Evolutionary conservation across 257 asterid species (phyloP).

Genomic region (Jacaranda copaia): DNA sequence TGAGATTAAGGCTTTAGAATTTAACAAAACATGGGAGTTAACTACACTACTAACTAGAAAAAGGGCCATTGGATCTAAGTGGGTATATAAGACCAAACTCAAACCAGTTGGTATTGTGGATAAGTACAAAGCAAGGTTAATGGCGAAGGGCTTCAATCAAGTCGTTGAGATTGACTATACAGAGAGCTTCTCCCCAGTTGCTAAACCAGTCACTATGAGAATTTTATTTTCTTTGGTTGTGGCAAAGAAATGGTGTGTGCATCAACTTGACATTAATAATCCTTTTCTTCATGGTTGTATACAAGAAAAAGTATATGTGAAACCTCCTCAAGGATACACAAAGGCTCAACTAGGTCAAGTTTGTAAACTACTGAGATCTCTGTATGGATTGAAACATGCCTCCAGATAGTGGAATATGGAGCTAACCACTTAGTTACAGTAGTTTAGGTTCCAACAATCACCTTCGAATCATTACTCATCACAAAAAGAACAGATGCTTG

Average conservation of each 20-base stretch:
- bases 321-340: not conserved
- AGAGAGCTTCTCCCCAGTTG: not conserved
- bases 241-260: not conserved
- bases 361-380: not conserved
- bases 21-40: not conserved
- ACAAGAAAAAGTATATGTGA: not conserved
- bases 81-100: not conserved
- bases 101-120: not conserved
- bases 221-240: not conserved
- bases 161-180: not conserved
- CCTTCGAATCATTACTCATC: not conserved
- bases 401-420: not conserved
- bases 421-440: not conserved
- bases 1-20: not conserved
- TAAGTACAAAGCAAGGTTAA: not conserved
- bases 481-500: not conserved
- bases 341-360: not conserved
- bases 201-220: not conserved
- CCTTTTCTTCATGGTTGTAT: not conserved
- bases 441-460: not conserved
- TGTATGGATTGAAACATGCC: not conserved
- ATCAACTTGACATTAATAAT: not conserved
- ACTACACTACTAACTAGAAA: not conserved
- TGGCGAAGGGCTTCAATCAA: not conserved
- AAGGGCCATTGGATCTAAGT: not conserved